Evolutionary conservation across 495 filamentous ascomycete species (phyloP), one percentile per base, ranked within the genome.

Genomic region (Penicillium robsamsonii): DNA sequence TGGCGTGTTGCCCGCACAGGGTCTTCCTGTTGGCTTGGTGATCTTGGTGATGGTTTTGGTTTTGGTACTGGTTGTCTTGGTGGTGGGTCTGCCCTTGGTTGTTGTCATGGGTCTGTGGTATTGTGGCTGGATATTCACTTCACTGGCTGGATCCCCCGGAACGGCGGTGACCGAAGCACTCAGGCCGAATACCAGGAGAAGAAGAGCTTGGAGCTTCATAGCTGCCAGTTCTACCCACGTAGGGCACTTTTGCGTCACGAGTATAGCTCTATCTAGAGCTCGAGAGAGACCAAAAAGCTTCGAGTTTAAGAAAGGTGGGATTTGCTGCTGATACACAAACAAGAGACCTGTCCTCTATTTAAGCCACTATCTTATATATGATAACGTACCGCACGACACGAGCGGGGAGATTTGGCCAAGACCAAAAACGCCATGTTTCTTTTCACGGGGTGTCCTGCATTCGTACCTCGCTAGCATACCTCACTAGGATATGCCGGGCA

Each of bases 1-100:
- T 12, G 76, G 59, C 4, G 69, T 72, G 51, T 81, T 78, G 44
- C 71, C 70, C n/a, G 64, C 60, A 47, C 72, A 71, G 20, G 53
- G 54, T 24, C 30, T 46, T 38, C 51, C 31, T 46, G 51, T 54
- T 37, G 51, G 51, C 22, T 54, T 54, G 41, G 24, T 15, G 13
- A 15, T 24, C 25, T 13, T 30, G 17, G 35, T 45, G 41, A 40
- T 53, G 27, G 50, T 46, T 35, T 15, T 50, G 5, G 51, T 46
- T 8, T 37, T 53, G 51, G 41, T 52, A 13, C 12, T 24, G 47
- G 17, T 37, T 20, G 40, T 44, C 27, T 27, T 53, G 35, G 41
- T 33, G 37, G 17, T 45, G 35, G 18, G 17, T 4, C 15, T 33
- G 13, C 37, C 42, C 4, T 12, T 40, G 22, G 35, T 43, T 9